phyloP scores from a whole-genome alignment of 1,139 yeast species.

The Saccharomycopsis phalli region DNA sequence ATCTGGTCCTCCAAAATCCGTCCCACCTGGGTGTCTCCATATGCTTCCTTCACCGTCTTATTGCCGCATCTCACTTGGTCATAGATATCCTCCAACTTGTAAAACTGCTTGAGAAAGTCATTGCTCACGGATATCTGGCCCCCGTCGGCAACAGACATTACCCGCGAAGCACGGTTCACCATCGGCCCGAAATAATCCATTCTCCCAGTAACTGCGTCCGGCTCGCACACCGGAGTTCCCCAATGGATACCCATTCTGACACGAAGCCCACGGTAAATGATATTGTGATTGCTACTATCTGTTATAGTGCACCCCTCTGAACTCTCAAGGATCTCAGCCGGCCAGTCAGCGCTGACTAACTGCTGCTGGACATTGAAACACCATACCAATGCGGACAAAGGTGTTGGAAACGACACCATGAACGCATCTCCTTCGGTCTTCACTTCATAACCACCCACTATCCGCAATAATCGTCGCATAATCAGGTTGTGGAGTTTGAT shows the following conservation, averaged over 20 bases:
- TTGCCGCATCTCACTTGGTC: conserved; percentile 36
- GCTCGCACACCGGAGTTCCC: conserved; percentile 96
- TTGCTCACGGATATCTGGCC: conserved; percentile 90
- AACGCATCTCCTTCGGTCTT: conserved; percentile 99
- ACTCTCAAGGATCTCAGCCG: conserved; percentile 78
- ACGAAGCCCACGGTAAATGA: conserved; percentile 77
- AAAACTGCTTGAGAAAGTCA: conserved; percentile 70
- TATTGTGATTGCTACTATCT: conserved; percentile 53
- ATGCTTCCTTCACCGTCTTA: conserved; percentile 42
- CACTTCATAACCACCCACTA: conserved; percentile 95
- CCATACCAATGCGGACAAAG: conserved; percentile 87
- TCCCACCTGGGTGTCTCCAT: conserved; percentile 55
- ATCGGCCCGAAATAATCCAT: conserved; percentile 99
- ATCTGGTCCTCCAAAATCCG: conserved; percentile 62
- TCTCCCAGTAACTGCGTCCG: conserved; percentile 88
- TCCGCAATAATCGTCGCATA: conserved; percentile 88
- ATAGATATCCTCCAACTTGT: conserved; percentile 47
- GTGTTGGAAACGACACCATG: conserved; percentile 96
- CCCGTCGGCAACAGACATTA: conserved; percentile 93
- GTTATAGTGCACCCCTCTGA: conserved; percentile 77
- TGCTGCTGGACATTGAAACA: conserved; percentile 89
- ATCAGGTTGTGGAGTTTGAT: conserved; percentile 87
- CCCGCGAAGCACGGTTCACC: conserved; percentile 93
- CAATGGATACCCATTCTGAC: conserved; percentile 98
- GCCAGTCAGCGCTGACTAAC: conserved; percentile 86